Evolutionary conservation across 2,329 filamentous ascomycete species (phyloP).

Genomic region (Escovopsis sp.): DNA sequence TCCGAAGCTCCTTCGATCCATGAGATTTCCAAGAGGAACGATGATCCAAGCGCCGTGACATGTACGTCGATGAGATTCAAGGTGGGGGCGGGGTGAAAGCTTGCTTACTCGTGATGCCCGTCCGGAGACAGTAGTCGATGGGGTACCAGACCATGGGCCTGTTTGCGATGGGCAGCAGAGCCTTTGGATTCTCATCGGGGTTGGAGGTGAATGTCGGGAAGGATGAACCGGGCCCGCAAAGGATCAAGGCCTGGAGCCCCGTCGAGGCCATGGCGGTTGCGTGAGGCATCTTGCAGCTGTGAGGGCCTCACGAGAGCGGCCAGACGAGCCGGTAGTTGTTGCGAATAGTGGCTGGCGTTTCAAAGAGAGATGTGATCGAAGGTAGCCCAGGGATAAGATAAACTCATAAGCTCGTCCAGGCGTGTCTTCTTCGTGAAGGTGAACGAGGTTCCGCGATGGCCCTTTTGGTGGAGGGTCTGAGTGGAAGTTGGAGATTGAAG

Average conservation of each 20-base stretch:
- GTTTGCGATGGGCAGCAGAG: constrained; percentile 69
- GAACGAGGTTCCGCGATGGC: too few relatives aligned
- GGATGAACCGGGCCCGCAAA: constrained; percentile 70
- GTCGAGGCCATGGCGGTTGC: constrained; percentile 57
- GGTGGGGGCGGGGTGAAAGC: background rate
- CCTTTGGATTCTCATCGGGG: constrained; percentile 68
- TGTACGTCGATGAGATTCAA: background rate
- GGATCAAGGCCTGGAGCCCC: constrained; percentile 68
- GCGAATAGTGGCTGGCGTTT: too few relatives aligned
- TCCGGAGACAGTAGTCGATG: constrained; percentile 71
- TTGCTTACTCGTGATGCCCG: constrained; percentile 56
- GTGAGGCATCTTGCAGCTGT: constrained; percentile 48
- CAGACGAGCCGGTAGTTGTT: too few relatives aligned
- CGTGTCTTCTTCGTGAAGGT: too few relatives aligned
- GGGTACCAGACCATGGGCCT: constrained; percentile 84
- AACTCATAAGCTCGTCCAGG: too few relatives aligned
- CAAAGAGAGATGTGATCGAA: too few relatives aligned
- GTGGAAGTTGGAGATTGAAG: too few relatives aligned
- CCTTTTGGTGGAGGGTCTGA: too few relatives aligned
- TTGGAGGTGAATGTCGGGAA: constrained; percentile 73
- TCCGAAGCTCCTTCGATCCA: background rate
- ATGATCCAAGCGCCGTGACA: background rate
- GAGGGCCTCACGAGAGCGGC: too few relatives aligned
- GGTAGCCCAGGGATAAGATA: too few relatives aligned
- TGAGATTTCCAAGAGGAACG: background rate